These are phyloP conservation scores for Xanthoconium separans DNA, from an alignment of 1,284 basidiomycete species.

Conservation along the genomic window DNA sequence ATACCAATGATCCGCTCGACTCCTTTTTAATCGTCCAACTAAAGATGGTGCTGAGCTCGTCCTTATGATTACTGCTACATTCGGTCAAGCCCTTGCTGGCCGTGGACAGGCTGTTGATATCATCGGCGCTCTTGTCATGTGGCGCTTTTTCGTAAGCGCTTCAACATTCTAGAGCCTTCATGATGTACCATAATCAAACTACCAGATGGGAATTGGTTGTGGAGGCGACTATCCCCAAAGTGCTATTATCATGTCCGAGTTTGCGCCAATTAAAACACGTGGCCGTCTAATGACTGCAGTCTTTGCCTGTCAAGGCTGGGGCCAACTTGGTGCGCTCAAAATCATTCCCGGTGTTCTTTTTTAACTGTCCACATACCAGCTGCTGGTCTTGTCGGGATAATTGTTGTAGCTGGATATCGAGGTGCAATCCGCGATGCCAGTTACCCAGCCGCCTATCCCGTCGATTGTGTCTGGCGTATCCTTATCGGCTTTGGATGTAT, in stretches of 20 bases:
- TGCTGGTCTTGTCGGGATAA: slow-evolving; percentile 41
- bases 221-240: slow-evolving; percentile 55
- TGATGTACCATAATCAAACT: not conserved
- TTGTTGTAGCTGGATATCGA: slow-evolving; percentile 35
- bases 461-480: slow-evolving; percentile 47
- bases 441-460: slow-evolving; percentile 29
- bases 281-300: slow-evolving; percentile 58
- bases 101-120: slow-evolving; percentile 50
- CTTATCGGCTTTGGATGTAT: slow-evolving; percentile 35
- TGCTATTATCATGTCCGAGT: slow-evolving; percentile 58
- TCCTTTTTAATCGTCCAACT: slow-evolving; percentile 1
- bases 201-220: slow-evolving; percentile 34
- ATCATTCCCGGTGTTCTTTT: not conserved
- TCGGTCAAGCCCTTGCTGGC: slow-evolving; percentile 49
- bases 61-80: slow-evolving; percentile 50
- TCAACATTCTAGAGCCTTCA: not conserved
- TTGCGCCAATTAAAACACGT: slow-evolving; percentile 55
- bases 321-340: slow-evolving; percentile 44
- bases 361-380: slow-evolving; percentile 25
- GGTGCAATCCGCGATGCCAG: slow-evolving; percentile 28
- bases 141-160: slow-evolving; percentile 45
- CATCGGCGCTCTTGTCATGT: slow-evolving; percentile 57
- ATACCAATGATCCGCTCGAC: not conserved
- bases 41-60: slow-evolving; percentile 56
- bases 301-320: slow-evolving; percentile 56